phyloP scores from a whole-genome alignment of 1,284 basidiomycete species.

The Naganishia albida region DNA sequence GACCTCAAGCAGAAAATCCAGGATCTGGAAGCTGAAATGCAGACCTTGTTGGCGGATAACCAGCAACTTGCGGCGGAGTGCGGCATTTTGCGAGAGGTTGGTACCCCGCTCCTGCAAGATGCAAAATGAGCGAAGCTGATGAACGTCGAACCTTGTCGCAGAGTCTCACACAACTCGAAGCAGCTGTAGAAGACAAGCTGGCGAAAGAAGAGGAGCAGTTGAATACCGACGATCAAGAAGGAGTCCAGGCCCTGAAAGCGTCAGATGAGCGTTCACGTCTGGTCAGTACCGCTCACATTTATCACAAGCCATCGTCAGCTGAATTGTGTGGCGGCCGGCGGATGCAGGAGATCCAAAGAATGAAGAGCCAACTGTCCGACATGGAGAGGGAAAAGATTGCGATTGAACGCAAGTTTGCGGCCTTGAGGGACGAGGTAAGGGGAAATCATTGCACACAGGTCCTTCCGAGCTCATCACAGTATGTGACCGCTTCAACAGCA shows the following conservation, averaged over 20 bases:
- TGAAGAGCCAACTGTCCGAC: slow-evolving; percentile 42
- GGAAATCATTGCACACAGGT: too few species aligned
- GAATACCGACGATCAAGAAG: slow-evolving; percentile 11
- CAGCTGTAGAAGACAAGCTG: slow-evolving; percentile 61
- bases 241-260: neutral
- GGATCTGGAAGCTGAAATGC: slow-evolving; percentile 73
- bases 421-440: slow-evolving; percentile 47
- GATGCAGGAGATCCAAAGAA: slow-evolving; percentile 26
- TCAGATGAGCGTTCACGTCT: slow-evolving; percentile 11
- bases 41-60: slow-evolving; percentile 58
- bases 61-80: slow-evolving; percentile 64
- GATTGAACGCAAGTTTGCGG: slow-evolving; percentile 42
- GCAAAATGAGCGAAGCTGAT: neutral
- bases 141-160: slow-evolving; percentile 42
- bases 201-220: slow-evolving; percentile 29
- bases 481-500: slow-evolving; percentile 58
- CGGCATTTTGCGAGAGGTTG: slow-evolving; percentile 68
- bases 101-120: slow-evolving; percentile 29
- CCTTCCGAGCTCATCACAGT: neutral
- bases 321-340: neutral
- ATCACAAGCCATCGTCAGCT: slow-evolving; percentile 25
- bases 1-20: slow-evolving; percentile 67
- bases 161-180: slow-evolving; percentile 72
- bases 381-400: slow-evolving; percentile 37
- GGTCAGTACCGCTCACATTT: slow-evolving; percentile 35